Conservation (phyloP, 345 rosid genomes). For the Populus simonii region DNA sequence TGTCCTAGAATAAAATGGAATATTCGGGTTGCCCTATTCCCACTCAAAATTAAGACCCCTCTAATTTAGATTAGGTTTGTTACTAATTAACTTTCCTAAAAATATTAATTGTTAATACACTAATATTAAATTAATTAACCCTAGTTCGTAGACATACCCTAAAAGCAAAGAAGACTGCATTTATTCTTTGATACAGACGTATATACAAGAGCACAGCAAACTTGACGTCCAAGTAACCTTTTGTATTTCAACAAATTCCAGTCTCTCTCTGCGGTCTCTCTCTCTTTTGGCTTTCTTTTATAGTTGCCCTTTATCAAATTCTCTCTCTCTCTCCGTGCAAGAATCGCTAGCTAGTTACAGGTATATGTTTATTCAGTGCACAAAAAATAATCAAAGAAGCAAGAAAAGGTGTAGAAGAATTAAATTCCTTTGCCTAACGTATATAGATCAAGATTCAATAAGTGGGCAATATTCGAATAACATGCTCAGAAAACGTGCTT, state of each 20-base stretch:
- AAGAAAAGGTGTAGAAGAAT: constrained; percentile 26
- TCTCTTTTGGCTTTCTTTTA: background rate
- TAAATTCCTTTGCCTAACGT: constrained; percentile 23
- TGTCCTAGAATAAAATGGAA: background rate
- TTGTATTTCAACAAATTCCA: constrained; percentile 5
- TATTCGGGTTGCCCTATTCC: constrained; percentile 20
- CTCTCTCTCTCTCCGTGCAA: background rate
- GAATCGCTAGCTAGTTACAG: background rate
- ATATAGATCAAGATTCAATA: constrained; percentile 14
- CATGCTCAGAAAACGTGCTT: constrained; percentile 26
- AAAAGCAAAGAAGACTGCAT: constrained; percentile 18
- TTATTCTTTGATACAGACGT: constrained; percentile 33
- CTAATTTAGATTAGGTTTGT: background rate
- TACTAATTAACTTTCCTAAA: background rate
- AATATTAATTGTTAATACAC: background rate
- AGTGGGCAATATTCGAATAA: constrained; percentile 7
- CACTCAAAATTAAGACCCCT: constrained; percentile 3
- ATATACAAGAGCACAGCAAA: constrained; percentile 42
- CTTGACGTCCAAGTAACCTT: constrained; percentile 83
- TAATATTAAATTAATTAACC: background rate
- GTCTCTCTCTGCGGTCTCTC: background rate
- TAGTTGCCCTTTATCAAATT: constrained; percentile 18
- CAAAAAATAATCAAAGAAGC: background rate
- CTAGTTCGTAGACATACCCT: background rate
- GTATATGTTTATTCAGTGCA: background rate